Evolutionary conservation across 1,284 basidiomycete genomes (phyloP).

Genomic region (Sporisorium exsertum): DNA sequence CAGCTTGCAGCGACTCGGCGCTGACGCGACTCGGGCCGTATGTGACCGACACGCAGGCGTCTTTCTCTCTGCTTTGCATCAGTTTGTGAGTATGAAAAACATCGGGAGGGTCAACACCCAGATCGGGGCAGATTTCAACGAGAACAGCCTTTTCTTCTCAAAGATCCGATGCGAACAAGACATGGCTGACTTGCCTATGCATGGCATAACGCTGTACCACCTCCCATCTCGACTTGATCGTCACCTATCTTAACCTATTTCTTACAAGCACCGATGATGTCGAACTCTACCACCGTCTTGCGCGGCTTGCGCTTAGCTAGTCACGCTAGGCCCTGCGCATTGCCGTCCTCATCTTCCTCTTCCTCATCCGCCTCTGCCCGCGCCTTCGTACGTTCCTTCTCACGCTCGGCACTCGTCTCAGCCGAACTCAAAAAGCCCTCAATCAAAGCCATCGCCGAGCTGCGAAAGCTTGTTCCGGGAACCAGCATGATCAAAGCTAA

Average conservation of each 20-base stretch:
- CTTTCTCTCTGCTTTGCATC: not conserved
- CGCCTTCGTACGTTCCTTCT: slow-evolving; percentile 11
- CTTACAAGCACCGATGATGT: slow-evolving; percentile 1
- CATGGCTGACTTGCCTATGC: not conserved
- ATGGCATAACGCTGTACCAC: not conserved
- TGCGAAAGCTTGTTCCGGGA: slow-evolving; percentile 78
- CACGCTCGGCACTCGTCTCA: slow-evolving; percentile 4
- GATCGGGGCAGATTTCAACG: not conserved
- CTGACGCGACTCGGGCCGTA: slow-evolving; percentile 2
- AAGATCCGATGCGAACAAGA: not conserved
- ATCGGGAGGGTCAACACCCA: not conserved
- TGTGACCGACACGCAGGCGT: not conserved
- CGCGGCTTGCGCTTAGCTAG: slow-evolving; percentile 15
- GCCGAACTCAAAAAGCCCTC: slow-evolving; percentile 66
- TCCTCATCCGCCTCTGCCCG: not conserved
- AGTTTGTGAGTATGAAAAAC: not conserved
- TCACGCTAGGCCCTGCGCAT: not conserved
- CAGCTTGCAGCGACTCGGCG: not conserved
- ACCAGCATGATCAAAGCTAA: slow-evolving; percentile 88
- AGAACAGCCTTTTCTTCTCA: not conserved
- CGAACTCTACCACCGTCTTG: slow-evolving; percentile 3
- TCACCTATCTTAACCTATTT: too few relatives aligned
- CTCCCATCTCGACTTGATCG: too few relatives aligned
- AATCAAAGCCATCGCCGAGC: slow-evolving; percentile 83
- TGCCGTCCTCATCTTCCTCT: not conserved